Evolutionary conservation across 495 filamentous ascomycete species (phyloP).

Genomic region (Usnea hakonensis): DNA sequence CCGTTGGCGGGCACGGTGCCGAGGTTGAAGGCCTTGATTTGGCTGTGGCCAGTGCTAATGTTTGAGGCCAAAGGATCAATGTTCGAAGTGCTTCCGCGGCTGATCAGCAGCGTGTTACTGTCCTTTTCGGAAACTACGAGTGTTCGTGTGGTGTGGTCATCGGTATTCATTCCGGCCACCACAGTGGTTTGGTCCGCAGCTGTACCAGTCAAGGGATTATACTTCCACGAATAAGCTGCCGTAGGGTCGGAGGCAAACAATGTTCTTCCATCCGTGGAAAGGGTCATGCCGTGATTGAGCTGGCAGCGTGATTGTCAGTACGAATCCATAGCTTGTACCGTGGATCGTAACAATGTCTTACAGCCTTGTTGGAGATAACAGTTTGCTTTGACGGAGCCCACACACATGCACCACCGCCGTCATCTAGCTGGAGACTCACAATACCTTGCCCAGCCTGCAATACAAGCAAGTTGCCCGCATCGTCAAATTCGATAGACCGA

Average conservation of each 20-base stretch:
- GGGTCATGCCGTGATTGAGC: constrained; percentile 62
- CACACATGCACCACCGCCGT: constrained; percentile 45
- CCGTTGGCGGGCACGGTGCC: constrained; percentile 30
- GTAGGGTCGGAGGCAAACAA: constrained; percentile 56
- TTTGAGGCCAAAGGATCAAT: constrained; percentile 44
- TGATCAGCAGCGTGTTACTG: constrained; percentile 50
- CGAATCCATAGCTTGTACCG: neutral
- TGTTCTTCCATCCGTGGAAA: constrained; percentile 52
- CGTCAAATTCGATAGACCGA: constrained; percentile 52
- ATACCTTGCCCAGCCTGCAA: constrained; percentile 48
- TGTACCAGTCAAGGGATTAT: constrained; percentile 41
- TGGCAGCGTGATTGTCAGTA: constrained; percentile 17
- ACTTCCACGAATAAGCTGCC: constrained; percentile 52
- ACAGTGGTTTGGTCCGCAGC: constrained; percentile 40
- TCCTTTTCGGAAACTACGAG: constrained; percentile 48
- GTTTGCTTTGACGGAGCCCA: constrained; percentile 1
- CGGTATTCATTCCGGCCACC: constrained; percentile 50
- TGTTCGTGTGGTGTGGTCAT: constrained; percentile 57
- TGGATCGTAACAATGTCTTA: neutral
- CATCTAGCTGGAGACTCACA: constrained; percentile 40
- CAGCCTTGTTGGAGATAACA: neutral
- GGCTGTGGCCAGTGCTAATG: constrained; percentile 46
- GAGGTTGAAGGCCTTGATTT: constrained; percentile 62
- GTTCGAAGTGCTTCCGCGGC: constrained; percentile 54
- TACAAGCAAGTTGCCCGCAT: constrained; percentile 49